Percentiles rank a stretch among this genome's conserved stretches.
These are phyloP conservation scores for Myrica gale DNA, from an alignment of 306 rosid genomes.

Conservation along the genomic window DNA sequence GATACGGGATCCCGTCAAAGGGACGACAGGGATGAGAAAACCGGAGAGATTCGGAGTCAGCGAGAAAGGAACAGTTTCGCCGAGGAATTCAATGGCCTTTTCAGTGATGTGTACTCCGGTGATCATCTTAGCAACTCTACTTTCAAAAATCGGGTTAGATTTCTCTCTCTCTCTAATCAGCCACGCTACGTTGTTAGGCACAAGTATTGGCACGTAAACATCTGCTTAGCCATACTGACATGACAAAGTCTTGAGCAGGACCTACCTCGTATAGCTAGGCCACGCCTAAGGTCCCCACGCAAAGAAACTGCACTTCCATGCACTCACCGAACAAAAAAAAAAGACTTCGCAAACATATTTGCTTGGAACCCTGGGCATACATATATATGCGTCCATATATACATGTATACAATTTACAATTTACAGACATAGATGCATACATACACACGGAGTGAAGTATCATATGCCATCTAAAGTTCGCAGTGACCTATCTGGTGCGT, in stretches of 20 bases:
- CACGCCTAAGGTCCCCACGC: too few species aligned
- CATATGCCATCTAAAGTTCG: too few species aligned
- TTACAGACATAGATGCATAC: too few species aligned
- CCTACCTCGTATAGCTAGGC: too few species aligned
- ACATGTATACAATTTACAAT: too few species aligned
- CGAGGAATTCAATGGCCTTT: conserved; percentile 31
- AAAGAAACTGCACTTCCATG: too few species aligned
- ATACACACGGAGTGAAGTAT: too few species aligned
- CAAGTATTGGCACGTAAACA: neutral
- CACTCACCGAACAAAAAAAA: too few species aligned
- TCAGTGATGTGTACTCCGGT: conserved; percentile 29
- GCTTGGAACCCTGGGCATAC: too few species aligned
- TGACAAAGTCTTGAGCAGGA: neutral
- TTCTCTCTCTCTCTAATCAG: neutral
- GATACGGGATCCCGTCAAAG: conserved; percentile 9
- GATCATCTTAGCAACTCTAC: conserved; percentile 26
- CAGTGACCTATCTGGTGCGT: too few species aligned
- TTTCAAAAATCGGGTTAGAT: conserved; percentile 53
- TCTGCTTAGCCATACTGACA: conserved; percentile 2
- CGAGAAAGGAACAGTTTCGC: conserved; percentile 13
- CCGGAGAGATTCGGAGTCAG: conserved; percentile 31
- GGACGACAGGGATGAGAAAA: conserved; percentile 30
- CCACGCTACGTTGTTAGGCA: neutral
- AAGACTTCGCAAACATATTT: too few species aligned
- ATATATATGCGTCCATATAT: too few species aligned